Evolutionary conservation across 164 flowering plant genomes (phyloP).

Genomic region (Tetracentron sinense): DNA sequence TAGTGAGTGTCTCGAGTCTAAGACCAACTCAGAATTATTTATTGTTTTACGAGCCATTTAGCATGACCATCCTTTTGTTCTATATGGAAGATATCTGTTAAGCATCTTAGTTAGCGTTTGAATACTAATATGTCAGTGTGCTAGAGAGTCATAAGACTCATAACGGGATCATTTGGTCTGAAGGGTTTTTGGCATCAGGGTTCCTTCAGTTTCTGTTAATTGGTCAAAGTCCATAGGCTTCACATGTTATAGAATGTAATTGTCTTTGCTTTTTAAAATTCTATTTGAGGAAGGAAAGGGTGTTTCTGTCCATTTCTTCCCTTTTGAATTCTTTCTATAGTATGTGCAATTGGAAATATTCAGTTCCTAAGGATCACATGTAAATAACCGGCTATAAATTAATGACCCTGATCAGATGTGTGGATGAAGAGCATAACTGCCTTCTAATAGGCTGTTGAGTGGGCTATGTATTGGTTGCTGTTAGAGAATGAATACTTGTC

Average conservation of each 20-base stretch:
- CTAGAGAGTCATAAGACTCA: not conserved
- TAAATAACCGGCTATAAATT: too few relatives aligned
- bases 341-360: not conserved
- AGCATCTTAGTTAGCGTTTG: too few relatives aligned
- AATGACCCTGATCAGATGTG: not conserved
- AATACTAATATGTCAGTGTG: not conserved
- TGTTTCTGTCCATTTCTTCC: not conserved
- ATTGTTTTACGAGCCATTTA: not conserved
- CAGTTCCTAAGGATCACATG: not conserved
- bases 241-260: not conserved
- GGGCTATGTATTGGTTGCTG: not conserved
- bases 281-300: not conserved
- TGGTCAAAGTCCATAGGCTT: not conserved
- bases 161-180: not conserved
- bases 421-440: not conserved
- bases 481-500: not conserved
- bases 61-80: not conserved
- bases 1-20: constrained; percentile 40
- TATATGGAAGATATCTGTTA: too few relatives aligned
- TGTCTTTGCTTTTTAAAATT: not conserved
- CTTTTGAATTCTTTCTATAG: not conserved
- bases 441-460: not conserved
- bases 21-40: constrained; percentile 1
- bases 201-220: not conserved
- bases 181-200: not conserved